Base-by-base conservation (phyloP, 2,329 filamentous ascomycete genomes). In the Ciborinia camelliae region DNA sequence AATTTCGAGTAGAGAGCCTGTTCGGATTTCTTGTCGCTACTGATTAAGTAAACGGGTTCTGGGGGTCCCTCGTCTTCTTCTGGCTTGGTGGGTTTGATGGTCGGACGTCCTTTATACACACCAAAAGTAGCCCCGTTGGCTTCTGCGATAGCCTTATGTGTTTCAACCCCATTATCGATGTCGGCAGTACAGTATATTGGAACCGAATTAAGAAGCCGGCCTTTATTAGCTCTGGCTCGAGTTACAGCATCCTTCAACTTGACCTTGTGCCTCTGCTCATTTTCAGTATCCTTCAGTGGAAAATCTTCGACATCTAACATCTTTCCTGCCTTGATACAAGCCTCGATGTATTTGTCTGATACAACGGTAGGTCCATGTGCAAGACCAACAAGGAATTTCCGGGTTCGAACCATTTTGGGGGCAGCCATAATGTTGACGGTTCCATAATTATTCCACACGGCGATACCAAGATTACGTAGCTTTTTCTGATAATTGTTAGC, bases 301-400 rank as follows among this genome's bases (percentile, higher is more conserved):
- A 89, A 93, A 12, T 90, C 82, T 0, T 87, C 79, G 0, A 88
- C 80, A 28, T 87, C 79, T 0, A 89, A 85, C 10, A 90, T 75
- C 72, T 86, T 81, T 68, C 89, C 86, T 39, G 86, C 81, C 53
- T 90, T 86, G 14, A 98, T 81, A 54, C 90, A 91, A 30, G 85
- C 81, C 64, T 94, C 90, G 65, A 99, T 85, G 76, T 92, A 99
- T 10, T 85, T 82, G 0, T 89, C 90, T 53, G 87, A 87, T 62
- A 98, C 84, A 51, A 98, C 85, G 1, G 85, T 83, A 0, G 92
- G 91, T 0, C 90, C 92, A 66, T 86, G 87, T 23, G 95, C 92
- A 35, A 99, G 80, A 15, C 92, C 92, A 67, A 89, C 90, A 58
- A 98, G 87, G 74, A 99, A 99, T 74, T 99, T 99, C 75, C 91